A percentile compares a stretch with the other conserved stretches of the same genome.
Evolutionary conservation across 179 eudicot genomes (phyloP).

Genomic region (Sideroxylon spinosum): DNA sequence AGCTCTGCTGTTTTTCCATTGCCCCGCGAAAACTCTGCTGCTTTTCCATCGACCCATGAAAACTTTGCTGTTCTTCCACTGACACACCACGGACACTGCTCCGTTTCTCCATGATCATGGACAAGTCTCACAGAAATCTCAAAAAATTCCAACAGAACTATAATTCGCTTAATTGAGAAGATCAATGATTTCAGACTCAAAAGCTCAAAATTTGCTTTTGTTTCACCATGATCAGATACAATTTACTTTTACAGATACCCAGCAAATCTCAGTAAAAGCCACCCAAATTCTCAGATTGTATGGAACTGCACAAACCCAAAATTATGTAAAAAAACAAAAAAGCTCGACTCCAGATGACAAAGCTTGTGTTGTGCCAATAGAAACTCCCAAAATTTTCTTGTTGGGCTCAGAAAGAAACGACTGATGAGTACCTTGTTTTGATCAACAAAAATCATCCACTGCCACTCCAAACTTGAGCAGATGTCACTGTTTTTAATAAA

Average conservation of each 20-base stretch:
- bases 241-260: neutral
- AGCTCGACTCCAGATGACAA: neutral
- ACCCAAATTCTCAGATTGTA: neutral
- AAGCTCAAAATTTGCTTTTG: neutral
- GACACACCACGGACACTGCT: too few relatives aligned
- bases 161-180: constrained; percentile 27
- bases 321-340: too few relatives aligned
- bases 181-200: neutral
- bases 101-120: neutral
- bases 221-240: neutral
- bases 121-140: too few relatives aligned
- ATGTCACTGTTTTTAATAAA: neutral
- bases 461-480: neutral
- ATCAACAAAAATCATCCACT: neutral
- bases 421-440: neutral
- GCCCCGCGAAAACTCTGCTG: constrained; percentile 17
- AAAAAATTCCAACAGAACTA: neutral
- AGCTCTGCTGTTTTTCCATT: constrained; percentile 47
- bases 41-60: constrained; percentile 28
- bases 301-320: neutral
- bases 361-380: neutral
- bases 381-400: neutral
- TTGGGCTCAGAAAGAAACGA: neutral
- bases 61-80: constrained; percentile 24
- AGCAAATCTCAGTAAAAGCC: neutral